Evolutionary conservation across 495 filamentous ascomycete species (phyloP), one percentile per base, ranked within the genome.

Genomic region (Gamarada debralockiae): DNA sequence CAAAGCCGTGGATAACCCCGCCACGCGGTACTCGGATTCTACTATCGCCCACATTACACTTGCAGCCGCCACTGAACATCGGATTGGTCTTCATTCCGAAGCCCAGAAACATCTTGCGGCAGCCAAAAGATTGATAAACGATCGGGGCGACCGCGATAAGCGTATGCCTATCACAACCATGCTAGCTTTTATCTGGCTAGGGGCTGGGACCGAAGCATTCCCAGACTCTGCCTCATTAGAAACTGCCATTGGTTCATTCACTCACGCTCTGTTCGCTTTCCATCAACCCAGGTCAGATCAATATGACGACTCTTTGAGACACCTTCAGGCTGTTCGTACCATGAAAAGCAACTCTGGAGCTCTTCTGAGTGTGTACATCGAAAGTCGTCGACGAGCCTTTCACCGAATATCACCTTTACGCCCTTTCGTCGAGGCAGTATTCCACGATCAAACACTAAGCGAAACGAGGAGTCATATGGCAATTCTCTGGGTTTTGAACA

Each of bases 321-420:
- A 5, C 27, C 5, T 9, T 5, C 37, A 22, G 40, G 40, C 17
- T 21, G 17, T 42, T 12, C 9, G 12, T 21, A 42, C 10, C 17
- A 42, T 12, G 40, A 2, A 18, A 18, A 12, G 20, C 40, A 21
- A 22, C 40, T 21, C 40, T 22, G 17, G 20, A 42, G 40, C 3
- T 4, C 20, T 42, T 3, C 20, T 42, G 22, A 18, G 22, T 21
- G 22, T 17, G 20, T 42, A 42, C 17, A 42, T 21, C 14, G 13
- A 42, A 21, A 42, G 40, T 42, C 40, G 17, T 42, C 40, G 40
- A 9, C 40, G 40, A 12, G 40, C 40, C n/a, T 42, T 42, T 22
- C 40, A 42, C 40, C 17, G 17, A 4, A 12, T 21, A 21, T 42
- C 40, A 10, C 40, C 14, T 42, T 21, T 42, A 12, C 40, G 40